Evolutionary conservation across 768 basidiomycete genomes (phyloP).

Genomic region (Russula vinacea): DNA sequence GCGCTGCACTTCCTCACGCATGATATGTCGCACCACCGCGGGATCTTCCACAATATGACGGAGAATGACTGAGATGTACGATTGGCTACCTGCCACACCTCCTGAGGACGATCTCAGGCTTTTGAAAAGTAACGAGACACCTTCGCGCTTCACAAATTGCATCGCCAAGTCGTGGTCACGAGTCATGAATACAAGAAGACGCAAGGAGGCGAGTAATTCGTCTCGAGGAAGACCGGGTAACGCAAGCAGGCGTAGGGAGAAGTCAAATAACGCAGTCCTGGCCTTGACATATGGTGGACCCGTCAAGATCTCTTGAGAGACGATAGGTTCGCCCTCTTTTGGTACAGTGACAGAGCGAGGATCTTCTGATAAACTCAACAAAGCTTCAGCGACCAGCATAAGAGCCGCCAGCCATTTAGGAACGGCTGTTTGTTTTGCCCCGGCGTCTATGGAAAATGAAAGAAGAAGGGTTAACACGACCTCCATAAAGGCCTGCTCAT

Average conservation of each 20-base stretch:
- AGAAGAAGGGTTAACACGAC: constrained; percentile 63
- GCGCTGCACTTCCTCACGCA: constrained; percentile 79
- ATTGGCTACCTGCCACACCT: constrained; percentile 60
- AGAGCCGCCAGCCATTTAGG: constrained; percentile 89
- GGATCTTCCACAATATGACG: constrained; percentile 87
- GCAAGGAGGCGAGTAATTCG: constrained; percentile 75
- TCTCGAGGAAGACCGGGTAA: constrained; percentile 66
- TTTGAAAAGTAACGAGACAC: constrained; percentile 60
- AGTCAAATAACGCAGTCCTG: constrained; percentile 66
- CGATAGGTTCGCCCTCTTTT: constrained; percentile 64
- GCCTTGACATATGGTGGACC: constrained; percentile 65
- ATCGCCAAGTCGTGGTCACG: constrained; percentile 61
- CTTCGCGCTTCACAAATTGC: constrained; percentile 66
- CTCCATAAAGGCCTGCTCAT: constrained; percentile 61
- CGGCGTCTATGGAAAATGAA: constrained; percentile 50
- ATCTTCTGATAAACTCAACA: constrained; percentile 74
- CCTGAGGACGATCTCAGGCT: constrained; percentile 58
- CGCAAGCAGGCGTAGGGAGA: constrained; percentile 67
- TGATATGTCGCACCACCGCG: constrained; percentile 58
- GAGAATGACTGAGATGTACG: constrained; percentile 83
- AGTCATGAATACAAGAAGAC: constrained; percentile 82
- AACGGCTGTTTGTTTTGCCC: constrained; percentile 51
- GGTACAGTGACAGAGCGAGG: constrained; percentile 63
- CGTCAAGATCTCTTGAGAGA: constrained; percentile 47
- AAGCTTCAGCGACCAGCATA: constrained; percentile 79